Evolutionary conservation across 1,139 yeast species (phyloP), one percentile per base, ranked within the genome.

Genomic region (Pichia sp.): DNA sequence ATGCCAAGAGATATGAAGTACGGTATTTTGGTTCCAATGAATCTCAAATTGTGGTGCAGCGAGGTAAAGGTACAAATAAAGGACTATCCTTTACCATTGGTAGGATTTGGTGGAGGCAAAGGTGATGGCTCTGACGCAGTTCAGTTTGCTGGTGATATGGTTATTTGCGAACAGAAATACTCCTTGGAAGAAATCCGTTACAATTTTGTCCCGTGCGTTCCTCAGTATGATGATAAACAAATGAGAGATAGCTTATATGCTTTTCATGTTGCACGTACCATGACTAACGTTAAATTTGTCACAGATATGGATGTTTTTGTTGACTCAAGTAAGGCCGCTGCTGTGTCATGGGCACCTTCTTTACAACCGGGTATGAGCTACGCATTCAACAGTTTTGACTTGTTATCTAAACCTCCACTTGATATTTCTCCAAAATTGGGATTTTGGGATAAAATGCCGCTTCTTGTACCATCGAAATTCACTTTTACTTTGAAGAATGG

Each of bases 1-100:
- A 79, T 86, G 49, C 97, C 98, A 0, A 68, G 70, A 57, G 87
- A 84, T 59, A 81, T 89, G 10, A 69, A 73, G 54, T 92, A 84
- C 66, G 85, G 95, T 1, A 76, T 89, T 32, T 70, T 87, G 64
- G 67, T 90, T 4, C 98, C 98, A 0, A 67, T 85, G 56, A 76
- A 75, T 67, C 56, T 82, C 45, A 73, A 77, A 30, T 68, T 86
- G 53, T 70, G 71, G 7, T 71, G 84, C 34, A 60, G 66, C 23
- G 47, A 58, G 6, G 47, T 64, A 29, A 53, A 58, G 5, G 53
- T 68, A 10, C 66, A 62, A 48, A 59, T 68, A 51, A 73, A 89
- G 48, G 95, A 87, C 63, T 87, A 82, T 66, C 93, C 93, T 0
- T 64, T 87, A 19, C 71, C 72, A 0, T 29, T 68, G 29, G 41